Percentiles rank a stretch among this genome's conserved stretches.
phyloP scores from a whole-genome alignment of 1,284 basidiomycete genomes.

The Chalciporus sp. region DNA sequence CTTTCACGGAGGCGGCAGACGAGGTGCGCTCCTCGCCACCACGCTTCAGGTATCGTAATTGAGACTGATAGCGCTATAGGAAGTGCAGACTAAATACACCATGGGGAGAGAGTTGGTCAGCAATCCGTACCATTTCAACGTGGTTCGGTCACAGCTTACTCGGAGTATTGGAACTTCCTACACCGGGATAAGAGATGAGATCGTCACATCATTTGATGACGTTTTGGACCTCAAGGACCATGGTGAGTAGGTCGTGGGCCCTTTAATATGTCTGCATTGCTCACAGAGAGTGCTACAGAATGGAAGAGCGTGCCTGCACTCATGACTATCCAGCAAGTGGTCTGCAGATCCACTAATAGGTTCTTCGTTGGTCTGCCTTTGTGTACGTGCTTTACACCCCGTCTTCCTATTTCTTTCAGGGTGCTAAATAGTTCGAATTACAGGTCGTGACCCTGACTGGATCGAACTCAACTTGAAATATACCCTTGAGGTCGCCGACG shows the following conservation, averaged over 20 bases:
- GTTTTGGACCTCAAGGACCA: conserved; percentile 5
- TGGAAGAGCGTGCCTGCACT: conserved; percentile 27
- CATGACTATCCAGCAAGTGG: conserved; percentile 24
- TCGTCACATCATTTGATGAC: conserved; percentile 29
- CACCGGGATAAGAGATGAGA: conserved; percentile 34
- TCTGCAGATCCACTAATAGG: conserved; percentile 38
- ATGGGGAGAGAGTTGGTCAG: conserved; percentile 24
- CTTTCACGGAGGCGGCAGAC: not conserved
- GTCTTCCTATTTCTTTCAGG: not conserved
- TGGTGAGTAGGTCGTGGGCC: conserved; percentile 1
- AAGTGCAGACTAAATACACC: conserved; percentile 26
- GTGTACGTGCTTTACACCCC: conserved; percentile 26
- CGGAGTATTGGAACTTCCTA: conserved; percentile 30
- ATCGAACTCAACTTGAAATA: conserved; percentile 36
- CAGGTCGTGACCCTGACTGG: conserved; percentile 43
- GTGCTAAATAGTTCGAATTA: not conserved
- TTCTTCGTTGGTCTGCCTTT: conserved; percentile 42
- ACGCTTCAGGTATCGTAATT: too few species aligned
- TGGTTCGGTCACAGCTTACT: conserved; percentile 32
- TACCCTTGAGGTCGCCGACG: conserved; percentile 36
- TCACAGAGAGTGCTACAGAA: conserved; percentile 14
- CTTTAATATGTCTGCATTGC: not conserved
- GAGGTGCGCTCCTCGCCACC: too few species aligned
- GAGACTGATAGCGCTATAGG: not conserved
- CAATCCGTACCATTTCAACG: conserved; percentile 31